Percentiles rank a stretch among this genome's conserved stretches.
Conservation (phyloP, 164 flowering plant species). For the Chimonanthus salicifolius region DNA sequence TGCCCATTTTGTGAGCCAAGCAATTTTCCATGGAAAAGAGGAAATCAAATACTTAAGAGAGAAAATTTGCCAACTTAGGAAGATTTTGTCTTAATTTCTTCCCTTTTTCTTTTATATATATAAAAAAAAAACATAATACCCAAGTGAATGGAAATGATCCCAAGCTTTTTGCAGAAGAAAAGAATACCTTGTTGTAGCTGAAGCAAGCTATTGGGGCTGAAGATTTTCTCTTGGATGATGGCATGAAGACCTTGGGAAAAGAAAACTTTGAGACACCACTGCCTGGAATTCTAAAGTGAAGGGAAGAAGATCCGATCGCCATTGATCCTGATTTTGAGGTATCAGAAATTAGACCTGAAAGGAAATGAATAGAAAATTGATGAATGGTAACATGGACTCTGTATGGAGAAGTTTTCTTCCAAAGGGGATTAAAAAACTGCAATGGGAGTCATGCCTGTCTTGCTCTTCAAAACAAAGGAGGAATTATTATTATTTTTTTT, state of each 20-base stretch:
- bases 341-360: not conserved
- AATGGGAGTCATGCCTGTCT: not conserved
- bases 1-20: no score
- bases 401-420: not conserved
- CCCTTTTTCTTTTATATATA: no score
- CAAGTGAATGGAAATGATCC: no score
- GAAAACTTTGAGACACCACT: not conserved
- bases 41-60: no score
- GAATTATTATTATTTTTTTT: no score
- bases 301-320: slow-evolving; percentile 4
- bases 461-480: not conserved
- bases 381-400: not conserved
- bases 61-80: no score
- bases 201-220: slow-evolving; percentile 3
- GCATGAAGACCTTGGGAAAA: not conserved
- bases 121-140: no score
- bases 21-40: no score
- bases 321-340: not conserved
- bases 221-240: not conserved
- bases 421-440: not conserved
- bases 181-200: slow-evolving; percentile 5
- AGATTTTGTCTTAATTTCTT: no score
- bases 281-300: slow-evolving; percentile 1
- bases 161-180: not conserved
- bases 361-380: not conserved